These are phyloP conservation scores for Fusarium bactridioides DNA, from an alignment of 2,329 filamentous ascomycete genomes.

Conservation along the genomic window DNA sequence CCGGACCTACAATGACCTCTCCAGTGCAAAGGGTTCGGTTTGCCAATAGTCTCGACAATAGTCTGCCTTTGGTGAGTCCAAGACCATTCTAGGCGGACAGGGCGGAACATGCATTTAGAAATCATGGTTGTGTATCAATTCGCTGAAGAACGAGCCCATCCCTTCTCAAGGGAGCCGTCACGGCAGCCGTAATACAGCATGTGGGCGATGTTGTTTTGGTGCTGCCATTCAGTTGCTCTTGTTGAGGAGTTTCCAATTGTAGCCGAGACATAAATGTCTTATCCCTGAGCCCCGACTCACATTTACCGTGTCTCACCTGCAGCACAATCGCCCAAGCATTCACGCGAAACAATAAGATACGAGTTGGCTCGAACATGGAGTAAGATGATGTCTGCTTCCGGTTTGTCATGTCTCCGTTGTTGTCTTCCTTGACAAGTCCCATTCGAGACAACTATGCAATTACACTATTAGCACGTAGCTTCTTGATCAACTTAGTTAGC, in stretches of 20 bases:
- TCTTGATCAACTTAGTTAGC: background rate
- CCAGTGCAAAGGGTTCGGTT: background rate
- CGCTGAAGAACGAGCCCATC: background rate
- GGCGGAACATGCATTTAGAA: slow-evolving; percentile 4
- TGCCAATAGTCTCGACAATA: background rate
- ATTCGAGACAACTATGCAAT: background rate
- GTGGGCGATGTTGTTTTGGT: background rate
- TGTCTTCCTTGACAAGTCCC: background rate
- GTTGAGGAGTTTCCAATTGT: background rate
- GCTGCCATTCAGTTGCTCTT: background rate
- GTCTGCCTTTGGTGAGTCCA: background rate
- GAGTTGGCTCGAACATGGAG: background rate
- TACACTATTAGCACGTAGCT: background rate
- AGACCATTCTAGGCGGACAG: background rate
- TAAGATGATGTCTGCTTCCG: background rate
- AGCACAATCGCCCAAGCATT: background rate
- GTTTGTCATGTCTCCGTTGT: background rate
- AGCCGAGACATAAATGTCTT: slow-evolving; percentile 9
- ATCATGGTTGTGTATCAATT: background rate
- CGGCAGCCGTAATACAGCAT: background rate
- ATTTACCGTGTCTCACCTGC: background rate
- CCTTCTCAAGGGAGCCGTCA: slow-evolving; percentile 5
- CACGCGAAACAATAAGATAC: background rate
- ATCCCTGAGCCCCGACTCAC: background rate
- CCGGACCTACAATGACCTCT: background rate